Conservation (phyloP, 441 rosid species). For the Gossypium laxum region DNA sequence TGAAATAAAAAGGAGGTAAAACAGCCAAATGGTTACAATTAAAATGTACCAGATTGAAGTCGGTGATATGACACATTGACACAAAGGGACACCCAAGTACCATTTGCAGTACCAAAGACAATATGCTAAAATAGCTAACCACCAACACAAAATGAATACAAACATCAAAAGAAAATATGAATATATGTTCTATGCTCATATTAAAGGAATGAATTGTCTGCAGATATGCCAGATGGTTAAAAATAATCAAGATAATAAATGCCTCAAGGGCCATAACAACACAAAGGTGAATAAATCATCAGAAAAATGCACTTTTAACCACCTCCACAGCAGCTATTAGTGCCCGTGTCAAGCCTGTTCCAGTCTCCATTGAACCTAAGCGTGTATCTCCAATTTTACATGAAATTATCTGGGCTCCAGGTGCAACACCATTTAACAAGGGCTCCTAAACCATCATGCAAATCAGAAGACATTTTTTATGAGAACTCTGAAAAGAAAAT, state of each 20-base stretch:
- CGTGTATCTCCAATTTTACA: conserved; percentile 97
- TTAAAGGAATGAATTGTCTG: not conserved
- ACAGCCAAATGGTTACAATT: not conserved
- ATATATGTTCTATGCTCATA: not conserved
- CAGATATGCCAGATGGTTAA: not conserved
- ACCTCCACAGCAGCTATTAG: conserved; percentile 93
- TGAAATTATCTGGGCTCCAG: conserved; percentile 92
- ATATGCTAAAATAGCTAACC: not conserved
- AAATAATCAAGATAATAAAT: not conserved
- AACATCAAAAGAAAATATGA: conserved; percentile 9
- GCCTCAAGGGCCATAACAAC: not conserved
- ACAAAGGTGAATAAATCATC: conserved; percentile 1
- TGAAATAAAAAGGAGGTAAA: conserved; percentile 13
- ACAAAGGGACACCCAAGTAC: not conserved
- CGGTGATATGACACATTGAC: not conserved
- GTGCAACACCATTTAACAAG: conserved; percentile 88
- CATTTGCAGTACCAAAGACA: not conserved
- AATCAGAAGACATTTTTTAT: conserved; percentile 11
- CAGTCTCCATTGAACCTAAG: conserved; percentile 98
- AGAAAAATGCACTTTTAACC: conserved; percentile 15
- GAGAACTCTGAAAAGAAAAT: conserved; percentile 16
- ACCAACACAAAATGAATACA: not conserved
- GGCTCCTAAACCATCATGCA: conserved; percentile 50
- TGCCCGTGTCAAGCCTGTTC: conserved; percentile 90
- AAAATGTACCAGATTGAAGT: conserved; percentile 15